Evolutionary conservation across 495 filamentous ascomycete species (phyloP).

Genomic region (Daldinia decipiens): DNA sequence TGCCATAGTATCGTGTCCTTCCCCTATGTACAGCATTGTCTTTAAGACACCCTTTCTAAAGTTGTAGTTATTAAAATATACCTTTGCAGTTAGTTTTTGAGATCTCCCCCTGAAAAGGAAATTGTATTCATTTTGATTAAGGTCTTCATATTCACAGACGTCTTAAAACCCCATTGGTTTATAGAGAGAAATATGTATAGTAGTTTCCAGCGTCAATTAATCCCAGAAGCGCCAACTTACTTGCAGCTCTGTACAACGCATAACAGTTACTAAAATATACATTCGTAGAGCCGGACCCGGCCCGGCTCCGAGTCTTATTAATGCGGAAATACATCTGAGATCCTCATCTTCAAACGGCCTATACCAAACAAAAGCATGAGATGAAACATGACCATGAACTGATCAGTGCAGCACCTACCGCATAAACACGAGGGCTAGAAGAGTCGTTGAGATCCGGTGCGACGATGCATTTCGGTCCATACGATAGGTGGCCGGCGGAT

Average conservation of each 20-base stretch:
- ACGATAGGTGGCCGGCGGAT: slow-evolving; percentile 37
- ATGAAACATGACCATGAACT: slow-evolving; percentile 7
- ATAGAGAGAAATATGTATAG: background rate
- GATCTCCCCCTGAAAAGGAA: no score
- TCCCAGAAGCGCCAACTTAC: background rate
- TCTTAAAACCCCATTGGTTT: background rate
- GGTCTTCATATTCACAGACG: background rate
- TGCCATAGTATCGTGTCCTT: background rate
- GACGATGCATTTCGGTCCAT: slow-evolving; percentile 9
- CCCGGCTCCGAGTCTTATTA: background rate
- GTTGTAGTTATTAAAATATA: background rate
- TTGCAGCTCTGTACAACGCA: background rate
- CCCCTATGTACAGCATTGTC: no score
- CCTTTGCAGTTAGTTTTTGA: background rate
- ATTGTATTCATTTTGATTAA: background rate
- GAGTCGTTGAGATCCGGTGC: slow-evolving; percentile 12
- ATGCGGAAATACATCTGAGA: background rate
- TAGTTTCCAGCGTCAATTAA: background rate
- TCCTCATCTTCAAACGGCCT: background rate
- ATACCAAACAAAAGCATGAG: background rate
- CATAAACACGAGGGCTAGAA: slow-evolving; percentile 23
- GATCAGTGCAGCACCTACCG: background rate
- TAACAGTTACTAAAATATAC: background rate
- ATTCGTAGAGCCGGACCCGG: background rate
- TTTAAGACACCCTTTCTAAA: background rate